phyloP scores from a whole-genome alignment of 1,139 yeast genomes.

The Taphrina populina region DNA sequence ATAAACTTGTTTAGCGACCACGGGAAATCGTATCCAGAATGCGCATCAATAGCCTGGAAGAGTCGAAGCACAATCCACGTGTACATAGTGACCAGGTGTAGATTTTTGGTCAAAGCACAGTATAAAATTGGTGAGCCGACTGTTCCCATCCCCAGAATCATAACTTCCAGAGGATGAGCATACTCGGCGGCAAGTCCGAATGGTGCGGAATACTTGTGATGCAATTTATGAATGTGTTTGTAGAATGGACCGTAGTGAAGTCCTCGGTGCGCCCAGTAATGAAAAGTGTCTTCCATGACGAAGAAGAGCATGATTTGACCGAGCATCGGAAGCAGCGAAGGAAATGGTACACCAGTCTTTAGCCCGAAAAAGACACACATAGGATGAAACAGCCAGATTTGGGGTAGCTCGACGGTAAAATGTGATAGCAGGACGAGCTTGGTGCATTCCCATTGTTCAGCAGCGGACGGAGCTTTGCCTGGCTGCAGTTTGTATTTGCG shows the following conservation, averaged over 20 bases:
- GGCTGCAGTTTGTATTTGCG: constrained; percentile 78
- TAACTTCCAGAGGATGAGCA: constrained; percentile 92
- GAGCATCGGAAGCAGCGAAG: constrained; percentile 57
- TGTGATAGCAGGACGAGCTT: constrained; percentile 80
- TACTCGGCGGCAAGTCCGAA: constrained; percentile 95
- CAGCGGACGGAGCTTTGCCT: constrained; percentile 67
- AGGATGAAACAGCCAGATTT: constrained; percentile 95
- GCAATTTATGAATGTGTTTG: constrained; percentile 90
- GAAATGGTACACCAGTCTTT: constrained; percentile 78
- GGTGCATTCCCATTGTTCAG: constrained; percentile 90
- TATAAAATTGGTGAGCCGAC: constrained; percentile 85
- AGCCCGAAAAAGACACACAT: constrained; percentile 75
- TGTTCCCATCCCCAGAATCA: constrained; percentile 87
- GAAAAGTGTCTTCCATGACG: constrained; percentile 90
- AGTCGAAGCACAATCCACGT: constrained; percentile 85
- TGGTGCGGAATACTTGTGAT: constrained; percentile 95
- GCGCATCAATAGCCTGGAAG: constrained; percentile 93
- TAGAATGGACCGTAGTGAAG: constrained; percentile 84
- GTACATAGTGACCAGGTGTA: constrained; percentile 81
- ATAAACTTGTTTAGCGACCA: constrained; percentile 87
- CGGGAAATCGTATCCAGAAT: constrained; percentile 96
- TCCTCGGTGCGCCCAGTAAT: constrained; percentile 87
- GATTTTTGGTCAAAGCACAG: constrained; percentile 61
- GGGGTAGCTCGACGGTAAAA: constrained; percentile 86
- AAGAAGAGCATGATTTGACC: constrained; percentile 73